Percentiles rank a stretch among this genome's conserved stretches.
Evolutionary conservation across 805 yeast genomes (phyloP).

Genomic region (Kregervanrija pseudodelftensis): DNA sequence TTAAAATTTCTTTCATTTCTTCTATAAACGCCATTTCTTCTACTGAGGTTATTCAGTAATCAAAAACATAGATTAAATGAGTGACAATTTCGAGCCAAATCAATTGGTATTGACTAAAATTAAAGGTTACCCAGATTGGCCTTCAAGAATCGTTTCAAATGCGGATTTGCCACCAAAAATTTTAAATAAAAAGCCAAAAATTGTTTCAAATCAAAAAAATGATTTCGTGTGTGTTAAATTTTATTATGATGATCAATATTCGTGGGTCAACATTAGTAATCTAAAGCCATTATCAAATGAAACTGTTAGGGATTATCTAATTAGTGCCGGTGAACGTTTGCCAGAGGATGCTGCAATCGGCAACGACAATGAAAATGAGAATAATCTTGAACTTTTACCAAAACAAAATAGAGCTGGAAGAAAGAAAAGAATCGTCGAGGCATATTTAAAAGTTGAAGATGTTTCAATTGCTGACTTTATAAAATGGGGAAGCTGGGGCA

Average conservation of each 20-base stretch:
- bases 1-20: too few relatives aligned
- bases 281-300: constrained; percentile 38
- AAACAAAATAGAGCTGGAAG: constrained; percentile 7
- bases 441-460: constrained; percentile 29
- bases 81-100: constrained; percentile 22
- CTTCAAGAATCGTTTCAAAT: constrained; percentile 68
- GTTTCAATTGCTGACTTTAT: constrained; percentile 45
- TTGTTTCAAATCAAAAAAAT: constrained; percentile 18
- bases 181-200: constrained; percentile 42
- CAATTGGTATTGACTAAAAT: constrained; percentile 67
- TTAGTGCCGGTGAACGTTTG: constrained; percentile 20
- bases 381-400: not conserved
- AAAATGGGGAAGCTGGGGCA: constrained; percentile 35
- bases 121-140: constrained; percentile 89
- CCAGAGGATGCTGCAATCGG: constrained; percentile 27
- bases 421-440: constrained; percentile 22
- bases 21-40: too few relatives aligned
- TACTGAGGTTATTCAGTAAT: too few relatives aligned
- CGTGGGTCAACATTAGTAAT: constrained; percentile 55
- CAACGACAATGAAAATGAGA: not conserved
- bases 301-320: constrained; percentile 29
- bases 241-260: constrained; percentile 65
- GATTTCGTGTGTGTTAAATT: constrained; percentile 46
- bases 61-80: too few relatives aligned
- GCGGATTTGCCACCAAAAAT: constrained; percentile 54